Conservation (phyloP, 805 yeast species). For the Scheffersomyces amazonensis region DNA sequence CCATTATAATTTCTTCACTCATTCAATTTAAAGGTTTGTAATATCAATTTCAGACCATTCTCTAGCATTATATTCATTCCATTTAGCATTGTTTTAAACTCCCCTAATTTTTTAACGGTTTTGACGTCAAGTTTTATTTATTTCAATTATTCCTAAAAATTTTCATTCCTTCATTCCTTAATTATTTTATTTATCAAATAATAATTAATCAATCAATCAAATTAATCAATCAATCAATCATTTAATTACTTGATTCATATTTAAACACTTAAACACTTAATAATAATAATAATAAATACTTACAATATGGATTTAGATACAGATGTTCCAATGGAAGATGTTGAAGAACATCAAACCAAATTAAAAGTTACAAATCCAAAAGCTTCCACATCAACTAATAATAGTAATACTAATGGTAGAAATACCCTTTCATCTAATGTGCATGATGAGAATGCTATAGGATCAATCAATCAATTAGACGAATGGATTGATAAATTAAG, state of each 20-base stretch:
- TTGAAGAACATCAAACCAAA: slow-evolving; percentile 43
- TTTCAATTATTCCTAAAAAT: neutral
- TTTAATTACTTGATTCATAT: too few relatives aligned
- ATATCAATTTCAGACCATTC: too few relatives aligned
- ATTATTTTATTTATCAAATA: neutral
- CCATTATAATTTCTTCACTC: too few relatives aligned
- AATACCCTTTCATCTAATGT: slow-evolving; percentile 32
- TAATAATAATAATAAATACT: neutral
- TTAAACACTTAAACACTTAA: too few relatives aligned
- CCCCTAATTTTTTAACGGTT: neutral
- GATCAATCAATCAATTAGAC: slow-evolving; percentile 69
- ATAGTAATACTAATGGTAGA: neutral
- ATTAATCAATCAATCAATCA: neutral
- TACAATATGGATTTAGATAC: slow-evolving; percentile 68
- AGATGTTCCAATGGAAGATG: slow-evolving; percentile 85
- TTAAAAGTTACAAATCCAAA: slow-evolving; percentile 6
- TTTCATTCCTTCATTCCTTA: neutral
- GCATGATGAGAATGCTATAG: slow-evolving; percentile 28
- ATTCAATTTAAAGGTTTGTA: too few relatives aligned
- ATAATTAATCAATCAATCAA: neutral
- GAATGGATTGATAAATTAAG: slow-evolving; percentile 81
- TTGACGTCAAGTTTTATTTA: neutral
- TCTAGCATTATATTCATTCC: too few relatives aligned
- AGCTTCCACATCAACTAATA: slow-evolving; percentile 12
- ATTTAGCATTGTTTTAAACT: too few relatives aligned